Conservation (phyloP, 1,284 basidiomycete genomes). For the Fistulinella cinereoalba region DNA sequence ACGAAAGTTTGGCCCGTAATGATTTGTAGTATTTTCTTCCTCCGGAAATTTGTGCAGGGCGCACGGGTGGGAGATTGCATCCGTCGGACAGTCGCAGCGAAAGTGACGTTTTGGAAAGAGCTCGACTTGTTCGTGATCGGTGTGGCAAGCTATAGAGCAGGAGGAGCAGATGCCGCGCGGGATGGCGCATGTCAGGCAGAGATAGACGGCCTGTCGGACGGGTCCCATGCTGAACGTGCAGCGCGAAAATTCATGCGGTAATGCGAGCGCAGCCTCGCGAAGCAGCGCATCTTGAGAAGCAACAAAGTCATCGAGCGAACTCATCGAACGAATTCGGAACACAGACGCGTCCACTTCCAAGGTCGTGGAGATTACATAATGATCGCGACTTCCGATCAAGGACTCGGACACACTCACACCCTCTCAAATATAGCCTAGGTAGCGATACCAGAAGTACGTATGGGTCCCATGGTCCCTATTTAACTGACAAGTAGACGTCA, state of each 20-base stretch:
- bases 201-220: slow-evolving; percentile 66
- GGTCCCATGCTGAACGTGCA: slow-evolving; percentile 67
- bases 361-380: no score
- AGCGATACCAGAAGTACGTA: no score
- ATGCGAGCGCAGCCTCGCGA: slow-evolving; percentile 64
- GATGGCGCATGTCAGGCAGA: slow-evolving; percentile 67
- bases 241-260: slow-evolving; percentile 72
- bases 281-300: slow-evolving; percentile 59
- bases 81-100: slow-evolving; percentile 77
- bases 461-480: no score
- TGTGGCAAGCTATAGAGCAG: slow-evolving; percentile 81
- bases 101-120: slow-evolving; percentile 80
- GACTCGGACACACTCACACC: no score
- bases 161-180: slow-evolving; percentile 64
- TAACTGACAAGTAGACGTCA: slow-evolving; percentile 2
- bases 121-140: slow-evolving; percentile 77
- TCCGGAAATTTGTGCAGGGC: slow-evolving; percentile 54
- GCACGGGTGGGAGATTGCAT: slow-evolving; percentile 55
- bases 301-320: slow-evolving; percentile 44
- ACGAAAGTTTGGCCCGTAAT: slow-evolving; percentile 69
- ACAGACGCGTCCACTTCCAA: no score
- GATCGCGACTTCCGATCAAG: no score
- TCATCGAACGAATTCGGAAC: no score
- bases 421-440: no score
- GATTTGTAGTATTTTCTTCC: slow-evolving; percentile 54